Evolutionary conservation across 345 rosid species (phyloP).

Genomic region (Rhodamnia argentea): DNA sequence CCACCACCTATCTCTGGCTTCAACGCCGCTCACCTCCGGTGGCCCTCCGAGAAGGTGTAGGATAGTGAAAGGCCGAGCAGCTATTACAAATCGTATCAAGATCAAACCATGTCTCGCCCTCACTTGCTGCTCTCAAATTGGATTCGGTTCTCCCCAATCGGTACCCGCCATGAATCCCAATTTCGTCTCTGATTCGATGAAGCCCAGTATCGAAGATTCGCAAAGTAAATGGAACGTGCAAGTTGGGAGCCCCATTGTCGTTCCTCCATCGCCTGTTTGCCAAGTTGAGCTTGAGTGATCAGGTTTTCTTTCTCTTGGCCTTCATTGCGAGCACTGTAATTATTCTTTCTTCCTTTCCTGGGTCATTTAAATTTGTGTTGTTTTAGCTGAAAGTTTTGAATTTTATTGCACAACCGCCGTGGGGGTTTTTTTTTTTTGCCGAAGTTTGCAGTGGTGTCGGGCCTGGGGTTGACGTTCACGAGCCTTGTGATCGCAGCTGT

Average conservation of each 20-base stretch:
- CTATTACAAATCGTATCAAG: not conserved
- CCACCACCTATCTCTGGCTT: not conserved
- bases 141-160: not conserved
- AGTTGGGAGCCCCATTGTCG: conserved; percentile 29
- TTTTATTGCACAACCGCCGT: not conserved
- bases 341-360: not conserved
- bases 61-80: not conserved
- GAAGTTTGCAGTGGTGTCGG: not conserved
- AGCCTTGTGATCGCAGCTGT: not conserved
- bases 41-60: not conserved
- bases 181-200: conserved; percentile 3
- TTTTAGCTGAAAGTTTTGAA: not conserved
- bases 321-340: conserved; percentile 79
- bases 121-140: not conserved
- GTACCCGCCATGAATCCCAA: not conserved
- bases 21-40: not conserved
- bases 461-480: not conserved
- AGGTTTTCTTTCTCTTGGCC: conserved; percentile 62
- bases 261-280: conserved; percentile 31
- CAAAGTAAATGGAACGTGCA: conserved; percentile 28
- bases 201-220: conserved; percentile 13
- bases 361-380: not conserved
- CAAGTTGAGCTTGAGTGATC: conserved; percentile 49
- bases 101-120: not conserved
- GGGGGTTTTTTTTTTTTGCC: not conserved